Conservation (phyloP, 768 basidiomycete genomes). For the Auricularia sp. region DNA sequence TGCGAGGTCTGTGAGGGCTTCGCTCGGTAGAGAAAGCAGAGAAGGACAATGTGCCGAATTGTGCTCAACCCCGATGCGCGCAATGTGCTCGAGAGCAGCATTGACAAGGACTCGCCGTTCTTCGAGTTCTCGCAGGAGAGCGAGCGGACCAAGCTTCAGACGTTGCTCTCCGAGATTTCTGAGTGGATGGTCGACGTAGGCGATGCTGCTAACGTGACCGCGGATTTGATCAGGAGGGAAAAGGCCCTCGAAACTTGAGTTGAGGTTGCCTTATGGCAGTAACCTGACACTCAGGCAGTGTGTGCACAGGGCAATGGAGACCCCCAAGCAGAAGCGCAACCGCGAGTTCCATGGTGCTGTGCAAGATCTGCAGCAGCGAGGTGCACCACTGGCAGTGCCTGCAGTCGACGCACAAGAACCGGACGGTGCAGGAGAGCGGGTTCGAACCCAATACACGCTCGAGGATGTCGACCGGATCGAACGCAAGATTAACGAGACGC, state of each 20-base stretch:
- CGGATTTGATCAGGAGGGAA: conserved; percentile 63
- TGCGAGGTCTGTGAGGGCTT: no score
- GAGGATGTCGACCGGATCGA: conserved; percentile 84
- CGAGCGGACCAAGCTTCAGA: conserved; percentile 59
- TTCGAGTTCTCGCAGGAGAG: conserved; percentile 67
- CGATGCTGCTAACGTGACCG: conserved; percentile 64
- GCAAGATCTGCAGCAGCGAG: conserved; percentile 66
- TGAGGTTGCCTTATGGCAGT: not conserved
- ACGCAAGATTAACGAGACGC: conserved; percentile 64
- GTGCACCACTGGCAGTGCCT: conserved; percentile 61
- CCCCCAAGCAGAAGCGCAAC: conserved; percentile 77
- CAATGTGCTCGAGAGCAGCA: conserved; percentile 82
- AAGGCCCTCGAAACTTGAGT: conserved; percentile 33
- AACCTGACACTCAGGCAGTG: not conserved
- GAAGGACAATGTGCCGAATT: conserved; percentile 39
- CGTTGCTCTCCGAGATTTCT: conserved; percentile 62
- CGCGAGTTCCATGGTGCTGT: conserved; percentile 77
- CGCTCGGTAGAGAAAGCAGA: conserved; percentile 72
- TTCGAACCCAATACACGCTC: conserved; percentile 66
- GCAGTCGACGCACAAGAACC: conserved; percentile 57
- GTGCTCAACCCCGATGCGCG: conserved; percentile 73
- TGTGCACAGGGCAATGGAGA: conserved; percentile 53
- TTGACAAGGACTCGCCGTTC: conserved; percentile 68
- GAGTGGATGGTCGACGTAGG: conserved; percentile 78
- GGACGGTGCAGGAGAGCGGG: conserved; percentile 53